Base-by-base conservation (phyloP, 2,329 filamentous ascomycete genomes). In the Xylariales sp. region DNA sequence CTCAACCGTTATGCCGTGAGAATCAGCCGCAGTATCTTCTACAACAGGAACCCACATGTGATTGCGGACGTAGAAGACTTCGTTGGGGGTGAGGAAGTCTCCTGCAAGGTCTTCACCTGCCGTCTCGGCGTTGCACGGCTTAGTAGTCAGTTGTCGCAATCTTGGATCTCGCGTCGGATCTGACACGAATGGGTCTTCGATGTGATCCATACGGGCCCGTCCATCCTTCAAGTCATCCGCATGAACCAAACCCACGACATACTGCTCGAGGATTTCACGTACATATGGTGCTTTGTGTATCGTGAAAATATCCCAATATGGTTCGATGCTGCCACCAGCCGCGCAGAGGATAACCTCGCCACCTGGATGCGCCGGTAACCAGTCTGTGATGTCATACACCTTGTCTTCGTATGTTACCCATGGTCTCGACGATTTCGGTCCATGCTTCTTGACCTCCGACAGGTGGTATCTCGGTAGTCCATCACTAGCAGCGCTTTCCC, bases 301-400 rank as follows among this genome's bases (percentile, higher is more conserved):
- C 34, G 73, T 69, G 55, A 86, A 86, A 40, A 86, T 82, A 45
- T 83, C 68, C 82, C 82, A 86, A 60, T 84, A 85, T 0, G 76
- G 73, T 38, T 86, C 81, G 37, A 86, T 74, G 41, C 73, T 75
- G 27, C 76, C 74, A 3, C 82, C 82, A 1, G 78, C 80, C 1
- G 82, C 82, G 21, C 76, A 72, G 7, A 85, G 65, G 44, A 86
- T 86, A 11, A 86, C 78, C 39, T 83, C 76, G 31, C 82, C 82
- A 3, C 82, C 82, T 0, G 82, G 82, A 53, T 86, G 82, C 1
- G 72, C 78, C 1, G 69, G 64, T 16, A 85, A 63, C 78, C 81
- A 86, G 38, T 84, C 78, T 1, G 81, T 85, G 39, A 86, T 85
- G 52, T 86, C 76, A 66, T 85, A 86, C 15, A 86, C 80, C 43